Percentiles rank a stretch among this genome's conserved stretches.
phyloP scores from a whole-genome alignment of 2,329 filamentous ascomycete genomes.

The Zasmidium angulare region DNA sequence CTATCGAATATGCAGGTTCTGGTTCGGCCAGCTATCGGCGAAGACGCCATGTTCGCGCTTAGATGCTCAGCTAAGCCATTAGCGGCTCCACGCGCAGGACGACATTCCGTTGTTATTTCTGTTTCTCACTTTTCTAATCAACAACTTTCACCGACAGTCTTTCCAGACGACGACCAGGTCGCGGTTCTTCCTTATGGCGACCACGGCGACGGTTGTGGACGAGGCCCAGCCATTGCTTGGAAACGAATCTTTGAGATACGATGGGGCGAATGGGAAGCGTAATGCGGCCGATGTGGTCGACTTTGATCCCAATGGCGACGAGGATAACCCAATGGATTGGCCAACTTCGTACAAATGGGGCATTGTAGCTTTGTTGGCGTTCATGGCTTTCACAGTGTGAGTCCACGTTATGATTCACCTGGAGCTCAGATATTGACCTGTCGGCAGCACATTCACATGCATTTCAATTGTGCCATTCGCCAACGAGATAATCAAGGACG shows the following conservation, averaged over 20 bases:
- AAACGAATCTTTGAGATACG: not conserved
- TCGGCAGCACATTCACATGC: constrained; percentile 32
- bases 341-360: constrained; percentile 49
- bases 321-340: constrained; percentile 58
- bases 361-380: constrained; percentile 53
- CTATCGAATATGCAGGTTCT: not conserved
- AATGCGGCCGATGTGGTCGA: constrained; percentile 37
- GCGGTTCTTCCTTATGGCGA: not conserved
- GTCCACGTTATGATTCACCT: not conserved
- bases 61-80: not conserved
- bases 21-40: not conserved
- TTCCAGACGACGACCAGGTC: not conserved
- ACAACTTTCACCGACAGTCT: not conserved
- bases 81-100: constrained; percentile 3
- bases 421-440: not conserved
- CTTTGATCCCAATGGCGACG: constrained; percentile 47
- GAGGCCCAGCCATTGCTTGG: constrained; percentile 20
- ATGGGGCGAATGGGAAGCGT: constrained; percentile 12
- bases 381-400: constrained; percentile 59
- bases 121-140: not conserved
- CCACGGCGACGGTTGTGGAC: constrained; percentile 1
- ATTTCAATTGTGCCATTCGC: constrained; percentile 33
- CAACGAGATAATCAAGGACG: constrained; percentile 26
- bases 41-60: not conserved
- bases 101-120: constrained; percentile 2